Evolutionary conservation across 371 early-diverging fungal genomes (phyloP), one percentile per base, ranked within the genome.

Genomic region (Synchytrium microbalum): DNA sequence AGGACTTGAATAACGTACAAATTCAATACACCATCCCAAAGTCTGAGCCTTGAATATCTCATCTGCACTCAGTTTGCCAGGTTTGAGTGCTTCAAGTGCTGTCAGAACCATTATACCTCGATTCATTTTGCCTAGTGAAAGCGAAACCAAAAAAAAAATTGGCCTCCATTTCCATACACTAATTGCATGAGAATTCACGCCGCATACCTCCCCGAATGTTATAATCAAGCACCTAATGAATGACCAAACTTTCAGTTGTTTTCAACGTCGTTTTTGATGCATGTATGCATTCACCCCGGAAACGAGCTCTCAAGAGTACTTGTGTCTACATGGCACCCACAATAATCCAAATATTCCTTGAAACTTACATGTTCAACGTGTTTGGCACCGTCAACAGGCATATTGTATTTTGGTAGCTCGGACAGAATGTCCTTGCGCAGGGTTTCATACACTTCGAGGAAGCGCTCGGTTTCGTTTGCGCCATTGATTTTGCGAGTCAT

Each of bases 11-110:
- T 1, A 13, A 64, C 84, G 66, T 81, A 92, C 91, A 78, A 87
- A 86, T 78, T 97, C 97, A 70, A 95, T 84, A 62, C 91, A 84
- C 97, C 97, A 97, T 16, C 97, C 97, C 31, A 96, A 80, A 23
- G 92, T 82, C 72, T 88, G 82, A 52, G 95, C 92, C 77, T 92
- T 86, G 72, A 86, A 81, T 64, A 89, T 80, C 77, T 93, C 90
- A 54, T 92, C 90, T 33, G 79, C 78, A 32, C 91, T 86, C 58
- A 90, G 81, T 55, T 79, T 63, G 56, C 84, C 77, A 54, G 72
- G 78, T 54, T 86, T 83, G 69, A 96, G 78, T 51, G 91, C 86
- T 66, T 83, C 78, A 38, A 92, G 80, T 8, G 96, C 88, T 64
- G 92, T 91, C 26, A 90, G 88, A 29, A 96, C 97, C 19, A 93